A percentile compares a stretch with the other conserved stretches of the same genome.
Evolutionary conservation across 2,329 filamentous ascomycete genomes (phyloP).

Genomic region (Anthostomella pinea): DNA sequence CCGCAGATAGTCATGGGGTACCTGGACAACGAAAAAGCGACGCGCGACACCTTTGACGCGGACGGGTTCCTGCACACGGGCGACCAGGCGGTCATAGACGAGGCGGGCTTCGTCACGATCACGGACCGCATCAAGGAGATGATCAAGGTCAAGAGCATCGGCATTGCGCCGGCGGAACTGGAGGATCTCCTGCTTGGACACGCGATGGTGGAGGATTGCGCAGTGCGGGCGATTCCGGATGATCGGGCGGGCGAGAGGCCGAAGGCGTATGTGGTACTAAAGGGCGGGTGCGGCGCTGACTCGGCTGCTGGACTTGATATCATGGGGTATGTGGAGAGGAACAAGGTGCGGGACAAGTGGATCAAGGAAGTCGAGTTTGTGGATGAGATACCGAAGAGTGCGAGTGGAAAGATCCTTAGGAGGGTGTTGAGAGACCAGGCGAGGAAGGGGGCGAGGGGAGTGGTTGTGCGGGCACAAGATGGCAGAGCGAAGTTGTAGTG

Average conservation of each 20-base stretch:
- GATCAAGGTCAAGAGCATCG: slow-evolving; percentile 65
- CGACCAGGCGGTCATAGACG: slow-evolving; percentile 54
- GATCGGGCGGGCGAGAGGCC: slow-evolving; percentile 56
- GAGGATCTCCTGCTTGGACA: slow-evolving; percentile 62
- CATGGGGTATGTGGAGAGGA: slow-evolving; percentile 49
- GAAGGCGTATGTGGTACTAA: slow-evolving; percentile 55
- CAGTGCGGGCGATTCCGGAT: slow-evolving; percentile 51
- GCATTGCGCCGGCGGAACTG: slow-evolving; percentile 61
- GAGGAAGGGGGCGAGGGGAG: slow-evolving; percentile 22
- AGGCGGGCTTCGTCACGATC: slow-evolving; percentile 55
- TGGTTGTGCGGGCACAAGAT: slow-evolving; percentile 23
- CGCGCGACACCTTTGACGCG: slow-evolving; percentile 37
- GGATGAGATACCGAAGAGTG: slow-evolving; percentile 56
- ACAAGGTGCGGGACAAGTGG: slow-evolving; percentile 55
- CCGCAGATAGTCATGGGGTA: slow-evolving; percentile 51
- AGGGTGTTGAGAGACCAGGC: slow-evolving; percentile 46
- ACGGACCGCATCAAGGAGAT: slow-evolving; percentile 65
- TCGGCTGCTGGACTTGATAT: slow-evolving; percentile 37
- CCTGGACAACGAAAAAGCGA: slow-evolving; percentile 36
- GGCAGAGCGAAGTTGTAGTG: slow-evolving; percentile 34
- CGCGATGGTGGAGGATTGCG: slow-evolving; percentile 52
- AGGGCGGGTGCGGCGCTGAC: slow-evolving; percentile 22
- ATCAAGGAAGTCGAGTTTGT: slow-evolving; percentile 51
- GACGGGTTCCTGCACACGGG: slow-evolving; percentile 49
- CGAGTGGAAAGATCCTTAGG: slow-evolving; percentile 60